Evolutionary conservation across 805 yeast species (phyloP).

Genomic region (Spathaspora sp.): DNA sequence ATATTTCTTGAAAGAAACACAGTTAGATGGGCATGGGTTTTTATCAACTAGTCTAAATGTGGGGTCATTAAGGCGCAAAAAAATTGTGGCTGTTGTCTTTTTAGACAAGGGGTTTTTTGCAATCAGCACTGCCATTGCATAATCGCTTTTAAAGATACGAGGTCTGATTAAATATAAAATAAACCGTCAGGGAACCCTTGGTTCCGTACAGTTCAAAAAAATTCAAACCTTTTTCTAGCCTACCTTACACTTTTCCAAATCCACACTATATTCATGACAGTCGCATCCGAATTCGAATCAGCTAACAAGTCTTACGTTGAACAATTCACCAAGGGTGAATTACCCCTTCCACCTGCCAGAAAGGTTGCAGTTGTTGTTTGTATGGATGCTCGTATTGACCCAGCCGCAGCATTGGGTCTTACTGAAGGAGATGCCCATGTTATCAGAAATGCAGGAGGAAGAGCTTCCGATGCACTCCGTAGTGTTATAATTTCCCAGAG

Average conservation of each 20-base stretch:
- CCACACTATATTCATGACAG: conserved; percentile 13
- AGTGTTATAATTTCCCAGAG: conserved; percentile 38
- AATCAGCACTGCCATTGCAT: not conserved
- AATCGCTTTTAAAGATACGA: not conserved
- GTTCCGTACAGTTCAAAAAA: too few species aligned
- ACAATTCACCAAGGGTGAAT: conserved; percentile 24
- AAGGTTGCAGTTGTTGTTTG: conserved; percentile 34
- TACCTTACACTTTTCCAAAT: not conserved
- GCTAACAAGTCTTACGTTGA: conserved; percentile 19
- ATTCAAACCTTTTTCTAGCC: too few species aligned
- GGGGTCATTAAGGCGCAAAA: not conserved
- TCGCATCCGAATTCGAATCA: conserved; percentile 20
- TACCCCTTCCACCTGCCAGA: conserved; percentile 35
- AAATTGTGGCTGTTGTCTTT: not conserved
- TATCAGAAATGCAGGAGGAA: conserved; percentile 42
- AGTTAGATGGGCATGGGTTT: not conserved
- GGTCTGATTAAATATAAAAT: not conserved
- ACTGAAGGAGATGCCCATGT: conserved; percentile 42
- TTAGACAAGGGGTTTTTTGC: not conserved
- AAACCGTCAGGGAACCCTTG: not conserved
- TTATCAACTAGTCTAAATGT: not conserved
- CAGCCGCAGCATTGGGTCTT: conserved; percentile 32
- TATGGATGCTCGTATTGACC: conserved; percentile 41
- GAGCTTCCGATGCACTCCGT: conserved; percentile 37
- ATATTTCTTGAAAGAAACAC: not conserved